A percentile compares a stretch with the other conserved stretches of the same genome.
These are phyloP conservation scores for Hydrangea macrophylla DNA, from an alignment of 148 eudicot genomes.

Conservation along the genomic window DNA sequence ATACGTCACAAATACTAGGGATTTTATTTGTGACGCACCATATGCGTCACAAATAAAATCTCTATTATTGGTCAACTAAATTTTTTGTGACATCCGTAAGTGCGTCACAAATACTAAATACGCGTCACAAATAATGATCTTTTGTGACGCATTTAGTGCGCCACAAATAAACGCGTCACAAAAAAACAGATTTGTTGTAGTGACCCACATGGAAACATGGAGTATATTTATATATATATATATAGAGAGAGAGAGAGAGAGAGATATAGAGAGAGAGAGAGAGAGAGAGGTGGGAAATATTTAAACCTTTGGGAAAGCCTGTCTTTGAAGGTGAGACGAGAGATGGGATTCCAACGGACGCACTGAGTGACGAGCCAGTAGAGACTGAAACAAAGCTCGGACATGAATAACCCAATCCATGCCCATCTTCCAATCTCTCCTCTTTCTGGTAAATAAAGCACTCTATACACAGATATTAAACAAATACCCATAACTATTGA, in stretches of 20 bases:
- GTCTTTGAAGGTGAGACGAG: slow-evolving; percentile 8
- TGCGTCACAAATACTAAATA: too few species aligned
- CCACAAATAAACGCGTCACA: too few species aligned
- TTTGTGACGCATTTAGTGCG: too few species aligned
- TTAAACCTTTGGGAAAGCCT: neutral
- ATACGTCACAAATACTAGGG: too few species aligned
- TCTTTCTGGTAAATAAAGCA: slow-evolving; percentile 4
- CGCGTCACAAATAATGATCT: too few species aligned
- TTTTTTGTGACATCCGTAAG: too few species aligned
- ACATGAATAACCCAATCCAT: slow-evolving; percentile 1
- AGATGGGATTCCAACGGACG: slow-evolving; percentile 6
- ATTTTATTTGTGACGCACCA: too few species aligned
- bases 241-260: neutral
- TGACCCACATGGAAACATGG: too few species aligned
- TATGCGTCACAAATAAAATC: too few species aligned
- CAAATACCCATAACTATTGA: slow-evolving; percentile 11
- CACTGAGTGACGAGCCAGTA: slow-evolving; percentile 16
- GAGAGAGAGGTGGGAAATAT: neutral
- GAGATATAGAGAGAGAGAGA: neutral
- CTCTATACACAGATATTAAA: slow-evolving; percentile 15
- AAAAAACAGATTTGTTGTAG: too few species aligned
- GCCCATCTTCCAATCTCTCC: slow-evolving; percentile 8
- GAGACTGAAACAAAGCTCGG: slow-evolving; percentile 16
- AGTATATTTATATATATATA: neutral
- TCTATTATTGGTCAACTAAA: too few species aligned